Conservation (phyloP, 2,329 filamentous ascomycete genomes). For the Ceratocystis diversiconidia region DNA sequence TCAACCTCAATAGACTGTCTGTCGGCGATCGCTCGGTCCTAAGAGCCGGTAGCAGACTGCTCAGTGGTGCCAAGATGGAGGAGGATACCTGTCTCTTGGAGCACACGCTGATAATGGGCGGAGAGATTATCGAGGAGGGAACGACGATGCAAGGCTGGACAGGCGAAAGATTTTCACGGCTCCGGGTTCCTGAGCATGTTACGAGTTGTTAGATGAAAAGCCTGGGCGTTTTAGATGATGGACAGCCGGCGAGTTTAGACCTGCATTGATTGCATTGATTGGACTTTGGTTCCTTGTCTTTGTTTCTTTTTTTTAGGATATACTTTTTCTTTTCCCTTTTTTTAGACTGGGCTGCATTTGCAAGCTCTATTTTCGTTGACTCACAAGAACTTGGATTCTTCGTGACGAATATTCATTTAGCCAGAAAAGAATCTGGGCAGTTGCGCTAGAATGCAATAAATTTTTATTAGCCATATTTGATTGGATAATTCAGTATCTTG, state of each 20-base stretch:
- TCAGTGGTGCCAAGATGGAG: constrained; percentile 40
- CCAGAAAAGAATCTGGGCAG: not conserved
- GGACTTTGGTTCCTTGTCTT: too few species aligned
- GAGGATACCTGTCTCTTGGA: constrained; percentile 40
- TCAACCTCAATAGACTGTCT: constrained; percentile 37
- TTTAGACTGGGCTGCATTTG: not conserved
- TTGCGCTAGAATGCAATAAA: not conserved
- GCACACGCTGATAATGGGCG: constrained; percentile 43
- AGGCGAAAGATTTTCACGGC: constrained; percentile 28
- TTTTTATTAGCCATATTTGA: not conserved
- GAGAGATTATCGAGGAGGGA: constrained; percentile 38
- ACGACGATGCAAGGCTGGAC: constrained; percentile 43
- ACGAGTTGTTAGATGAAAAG: not conserved
- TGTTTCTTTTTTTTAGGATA: not conserved
- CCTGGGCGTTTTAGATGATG: too few species aligned
- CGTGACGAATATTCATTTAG: not conserved
- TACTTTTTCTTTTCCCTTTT: not conserved
- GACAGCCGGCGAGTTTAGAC: too few species aligned
- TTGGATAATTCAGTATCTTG: too few species aligned
- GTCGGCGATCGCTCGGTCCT: constrained; percentile 40
- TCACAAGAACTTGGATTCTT: not conserved
- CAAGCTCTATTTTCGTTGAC: not conserved
- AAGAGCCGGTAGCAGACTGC: constrained; percentile 36
- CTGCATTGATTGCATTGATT: not conserved
- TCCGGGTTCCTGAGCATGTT: constrained; percentile 11